Conservation (phyloP, 2,329 filamentous ascomycete species). For the Xylariaceae sp. region DNA sequence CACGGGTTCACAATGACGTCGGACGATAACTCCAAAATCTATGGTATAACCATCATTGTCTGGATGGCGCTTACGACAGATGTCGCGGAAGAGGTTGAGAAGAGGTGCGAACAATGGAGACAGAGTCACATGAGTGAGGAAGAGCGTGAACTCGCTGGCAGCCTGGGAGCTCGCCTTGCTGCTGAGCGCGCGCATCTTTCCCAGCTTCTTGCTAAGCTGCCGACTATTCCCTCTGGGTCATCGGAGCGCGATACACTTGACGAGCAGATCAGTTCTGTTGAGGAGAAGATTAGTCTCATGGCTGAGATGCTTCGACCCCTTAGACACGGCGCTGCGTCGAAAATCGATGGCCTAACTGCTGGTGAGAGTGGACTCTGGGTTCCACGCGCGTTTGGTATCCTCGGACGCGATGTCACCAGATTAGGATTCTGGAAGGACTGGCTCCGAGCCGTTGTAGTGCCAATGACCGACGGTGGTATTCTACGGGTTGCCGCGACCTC, state of each 20-base stretch:
- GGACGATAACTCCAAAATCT: conserved; percentile 83
- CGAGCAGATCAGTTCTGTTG: conserved; percentile 89
- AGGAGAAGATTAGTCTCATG: conserved; percentile 97
- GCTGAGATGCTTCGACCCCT: conserved; percentile 89
- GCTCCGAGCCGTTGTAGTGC: conserved; percentile 87
- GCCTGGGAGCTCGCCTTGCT: conserved; percentile 81
- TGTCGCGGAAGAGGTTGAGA: conserved; percentile 77
- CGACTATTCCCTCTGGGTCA: conserved; percentile 73
- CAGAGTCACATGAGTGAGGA: conserved; percentile 83
- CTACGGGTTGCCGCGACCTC: conserved; percentile 82
- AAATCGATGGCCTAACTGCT: conserved; percentile 93
- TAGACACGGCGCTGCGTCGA: conserved; percentile 88
- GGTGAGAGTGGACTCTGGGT: conserved; percentile 96
- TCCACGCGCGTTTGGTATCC: conserved; percentile 84
- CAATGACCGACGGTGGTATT: conserved; percentile 86
- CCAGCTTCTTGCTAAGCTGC: conserved; percentile 76
- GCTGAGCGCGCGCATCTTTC: conserved; percentile 86
- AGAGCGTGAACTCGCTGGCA: conserved; percentile 87
- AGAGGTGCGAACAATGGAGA: conserved; percentile 77
- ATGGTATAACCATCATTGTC: conserved; percentile 84
- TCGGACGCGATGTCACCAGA: conserved; percentile 77
- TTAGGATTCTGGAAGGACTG: conserved; percentile 98
- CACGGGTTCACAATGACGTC: conserved; percentile 98
- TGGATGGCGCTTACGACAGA: conserved; percentile 83
- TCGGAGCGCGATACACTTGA: conserved; percentile 77